These are phyloP conservation scores for Penicillium atrosanguineum DNA, from an alignment of 495 filamentous ascomycete genomes.

Conservation along the genomic window DNA sequence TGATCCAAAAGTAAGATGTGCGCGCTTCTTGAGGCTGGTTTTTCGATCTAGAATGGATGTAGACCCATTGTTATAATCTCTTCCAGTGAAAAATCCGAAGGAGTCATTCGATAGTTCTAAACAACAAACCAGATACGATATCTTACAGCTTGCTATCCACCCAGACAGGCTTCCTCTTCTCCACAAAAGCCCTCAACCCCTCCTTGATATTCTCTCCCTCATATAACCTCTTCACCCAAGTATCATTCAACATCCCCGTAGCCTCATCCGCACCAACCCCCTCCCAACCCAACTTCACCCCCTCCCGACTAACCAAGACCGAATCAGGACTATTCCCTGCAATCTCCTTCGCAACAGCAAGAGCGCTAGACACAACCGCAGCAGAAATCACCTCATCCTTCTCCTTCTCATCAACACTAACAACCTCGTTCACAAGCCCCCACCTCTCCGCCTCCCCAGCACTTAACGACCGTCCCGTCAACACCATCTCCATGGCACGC, in stretches of 20 bases:
- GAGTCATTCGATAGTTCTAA: neutral
- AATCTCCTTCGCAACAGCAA: slow-evolving; percentile 47
- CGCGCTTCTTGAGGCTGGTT: too few species aligned
- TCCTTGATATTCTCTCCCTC: slow-evolving; percentile 78
- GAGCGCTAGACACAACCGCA: slow-evolving; percentile 46
- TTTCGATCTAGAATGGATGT: too few species aligned
- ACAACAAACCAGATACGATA: neutral
- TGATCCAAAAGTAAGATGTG: too few species aligned
- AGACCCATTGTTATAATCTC: neutral
- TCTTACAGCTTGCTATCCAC: slow-evolving; percentile 71
- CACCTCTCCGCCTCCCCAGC: slow-evolving; percentile 61
- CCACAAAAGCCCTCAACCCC: slow-evolving; percentile 76
- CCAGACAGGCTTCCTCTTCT: slow-evolving; percentile 77
- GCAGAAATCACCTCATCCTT: slow-evolving; percentile 31
- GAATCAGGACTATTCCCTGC: slow-evolving; percentile 68
- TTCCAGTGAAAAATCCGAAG: neutral
- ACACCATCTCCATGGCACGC: slow-evolving; percentile 71
- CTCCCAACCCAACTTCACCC: slow-evolving; percentile 71
- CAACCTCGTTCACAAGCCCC: slow-evolving; percentile 71
- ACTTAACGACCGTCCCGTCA: slow-evolving; percentile 59
- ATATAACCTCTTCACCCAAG: slow-evolving; percentile 59
- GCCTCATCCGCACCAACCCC: slow-evolving; percentile 63
- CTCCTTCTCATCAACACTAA: slow-evolving; percentile 30
- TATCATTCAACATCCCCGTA: slow-evolving; percentile 55
- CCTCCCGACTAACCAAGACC: slow-evolving; percentile 67